Evolutionary conservation across 495 filamentous ascomycete genomes (phyloP).

Genomic region (Amniculicola lignicola): DNA sequence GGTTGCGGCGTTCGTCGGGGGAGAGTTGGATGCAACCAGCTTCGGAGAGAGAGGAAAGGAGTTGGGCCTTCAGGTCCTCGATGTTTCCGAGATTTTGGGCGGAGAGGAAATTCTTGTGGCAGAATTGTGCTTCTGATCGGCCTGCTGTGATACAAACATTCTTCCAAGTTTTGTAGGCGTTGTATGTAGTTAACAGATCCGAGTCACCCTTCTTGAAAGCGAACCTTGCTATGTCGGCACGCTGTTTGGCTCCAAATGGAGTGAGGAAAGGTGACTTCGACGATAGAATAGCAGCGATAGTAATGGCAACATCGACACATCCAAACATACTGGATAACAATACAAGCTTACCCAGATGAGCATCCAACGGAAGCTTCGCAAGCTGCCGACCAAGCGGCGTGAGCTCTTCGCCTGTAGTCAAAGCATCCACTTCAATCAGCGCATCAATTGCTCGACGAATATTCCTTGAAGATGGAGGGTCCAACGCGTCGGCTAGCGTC

Average conservation of each 20-base stretch:
- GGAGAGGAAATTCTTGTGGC: constrained; percentile 85
- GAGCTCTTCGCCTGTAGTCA: constrained; percentile 75
- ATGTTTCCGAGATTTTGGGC: constrained; percentile 80
- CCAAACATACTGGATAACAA: constrained; percentile 79
- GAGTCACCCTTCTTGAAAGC: constrained; percentile 84
- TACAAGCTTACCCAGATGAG: constrained; percentile 90
- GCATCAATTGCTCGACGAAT: constrained; percentile 89
- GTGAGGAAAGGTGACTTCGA: constrained; percentile 92
- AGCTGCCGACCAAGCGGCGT: constrained; percentile 83
- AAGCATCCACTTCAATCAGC: constrained; percentile 85
- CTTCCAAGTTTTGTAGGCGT: constrained; percentile 87
- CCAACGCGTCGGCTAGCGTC: constrained; percentile 82
- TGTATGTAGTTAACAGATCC: constrained; percentile 87
- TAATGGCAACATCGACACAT: constrained; percentile 84
- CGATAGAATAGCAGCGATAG: constrained; percentile 85
- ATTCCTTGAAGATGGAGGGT: constrained; percentile 85
- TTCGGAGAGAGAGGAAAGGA: constrained; percentile 76
- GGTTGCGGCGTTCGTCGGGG: constrained; percentile 58
- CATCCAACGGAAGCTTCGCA: constrained; percentile 84
- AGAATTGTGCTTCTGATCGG: constrained; percentile 76
- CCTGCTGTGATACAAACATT: constrained; percentile 64
- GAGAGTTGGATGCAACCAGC: constrained; percentile 75
- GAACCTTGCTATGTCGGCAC: constrained; percentile 71
- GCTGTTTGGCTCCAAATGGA: constrained; percentile 73
- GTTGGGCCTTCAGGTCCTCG: constrained; percentile 89